These are phyloP conservation scores for Zymoseptoria tritici DNA, from an alignment of 2,329 filamentous ascomycete genomes.

Conservation along the genomic window DNA sequence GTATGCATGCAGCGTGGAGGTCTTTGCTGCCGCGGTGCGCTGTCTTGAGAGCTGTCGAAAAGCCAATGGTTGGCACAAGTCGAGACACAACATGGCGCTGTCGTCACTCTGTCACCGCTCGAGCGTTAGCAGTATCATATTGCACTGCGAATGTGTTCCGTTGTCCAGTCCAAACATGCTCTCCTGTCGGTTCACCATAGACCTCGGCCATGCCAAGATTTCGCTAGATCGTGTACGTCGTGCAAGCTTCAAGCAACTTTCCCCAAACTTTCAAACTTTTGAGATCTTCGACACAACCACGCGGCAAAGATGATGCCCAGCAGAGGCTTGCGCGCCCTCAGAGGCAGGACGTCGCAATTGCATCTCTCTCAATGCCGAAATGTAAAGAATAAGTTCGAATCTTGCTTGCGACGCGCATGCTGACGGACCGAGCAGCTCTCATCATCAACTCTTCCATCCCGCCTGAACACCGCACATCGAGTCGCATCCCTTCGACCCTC, in stretches of 20 bases:
- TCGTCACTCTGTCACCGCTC: neutral
- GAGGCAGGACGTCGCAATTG: neutral
- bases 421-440: slow-evolving; percentile 21
- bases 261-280: neutral
- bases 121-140: neutral
- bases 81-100: neutral
- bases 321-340: slow-evolving; percentile 32
- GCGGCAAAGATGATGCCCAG: slow-evolving; percentile 39
- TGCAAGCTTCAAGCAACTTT: neutral
- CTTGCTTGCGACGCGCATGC: neutral
- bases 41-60: neutral
- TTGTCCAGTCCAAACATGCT: neutral
- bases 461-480: slow-evolving; percentile 6
- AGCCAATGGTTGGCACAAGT: neutral
- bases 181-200: neutral
- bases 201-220: neutral
- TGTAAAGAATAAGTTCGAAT: slow-evolving; percentile 9
- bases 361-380: slow-evolving; percentile 19
- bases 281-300: neutral
- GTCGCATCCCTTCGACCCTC: neutral
- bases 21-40: neutral
- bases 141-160: neutral
- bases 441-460: slow-evolving; percentile 13
- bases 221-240: neutral
- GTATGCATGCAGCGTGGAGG: neutral